These are phyloP conservation scores for Trichoderma sp. DNA, from an alignment of 2,329 filamentous ascomycete species.

Conservation along the genomic window DNA sequence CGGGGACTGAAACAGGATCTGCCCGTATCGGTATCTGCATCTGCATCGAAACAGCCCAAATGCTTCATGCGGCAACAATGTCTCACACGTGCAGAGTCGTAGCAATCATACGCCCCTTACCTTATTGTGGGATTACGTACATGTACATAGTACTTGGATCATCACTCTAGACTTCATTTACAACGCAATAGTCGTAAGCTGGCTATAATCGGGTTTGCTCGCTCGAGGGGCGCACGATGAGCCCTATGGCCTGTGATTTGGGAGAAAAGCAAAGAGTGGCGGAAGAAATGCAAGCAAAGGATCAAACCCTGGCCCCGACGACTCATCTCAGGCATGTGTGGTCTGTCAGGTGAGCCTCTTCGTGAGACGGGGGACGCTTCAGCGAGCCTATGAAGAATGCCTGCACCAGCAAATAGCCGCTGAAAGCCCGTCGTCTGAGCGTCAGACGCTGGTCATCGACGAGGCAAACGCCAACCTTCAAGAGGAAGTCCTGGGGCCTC, in stretches of 20 bases:
- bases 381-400: not conserved
- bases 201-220: not conserved
- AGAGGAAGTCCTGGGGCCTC: conserved; percentile 1
- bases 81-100: not conserved
- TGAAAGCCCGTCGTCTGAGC: not conserved
- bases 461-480: conserved; percentile 1
- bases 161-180: not conserved
- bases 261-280: not conserved
- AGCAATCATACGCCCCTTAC: not conserved
- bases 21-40: not conserved
- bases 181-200: not conserved
- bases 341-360: conserved; percentile 18
- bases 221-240: not conserved
- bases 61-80: not conserved
- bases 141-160: not conserved
- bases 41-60: not conserved
- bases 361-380: conserved; percentile 1
- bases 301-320: conserved; percentile 11
- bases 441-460: conserved; percentile 5
- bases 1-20: not conserved
- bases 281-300: not conserved
- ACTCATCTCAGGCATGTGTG: conserved; percentile 23
- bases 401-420: not conserved
- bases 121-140: not conserved
- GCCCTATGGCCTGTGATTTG: not conserved